phyloP scores from a whole-genome alignment of 2,329 filamentous ascomycete species.

The Trichophyton benhamiae region DNA sequence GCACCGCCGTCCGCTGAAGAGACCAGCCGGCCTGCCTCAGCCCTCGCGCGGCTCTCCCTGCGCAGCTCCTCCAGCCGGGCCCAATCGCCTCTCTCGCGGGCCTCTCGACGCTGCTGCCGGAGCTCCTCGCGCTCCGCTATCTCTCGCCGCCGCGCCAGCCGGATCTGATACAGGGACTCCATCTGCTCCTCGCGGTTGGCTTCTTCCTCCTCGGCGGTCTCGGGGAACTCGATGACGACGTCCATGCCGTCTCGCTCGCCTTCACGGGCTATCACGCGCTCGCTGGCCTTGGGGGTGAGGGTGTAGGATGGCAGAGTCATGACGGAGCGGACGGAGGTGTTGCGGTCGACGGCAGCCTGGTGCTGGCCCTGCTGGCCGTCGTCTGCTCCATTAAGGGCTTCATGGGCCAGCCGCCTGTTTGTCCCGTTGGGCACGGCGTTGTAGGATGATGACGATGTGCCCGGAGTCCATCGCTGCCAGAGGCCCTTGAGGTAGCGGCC shows the following conservation, averaged over 20 bases:
- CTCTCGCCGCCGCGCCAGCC: slow-evolving; percentile 62
- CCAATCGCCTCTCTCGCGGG: slow-evolving; percentile 58
- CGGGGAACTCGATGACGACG: slow-evolving; percentile 72
- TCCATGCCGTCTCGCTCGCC: slow-evolving; percentile 89
- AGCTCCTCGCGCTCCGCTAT: slow-evolving; percentile 65
- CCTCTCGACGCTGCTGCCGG: slow-evolving; percentile 57
- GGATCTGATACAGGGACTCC: slow-evolving; percentile 84
- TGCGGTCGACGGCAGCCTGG: slow-evolving; percentile 51
- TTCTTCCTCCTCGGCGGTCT: slow-evolving; percentile 68
- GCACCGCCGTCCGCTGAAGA: slow-evolving; percentile 7
- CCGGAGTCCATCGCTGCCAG: slow-evolving; percentile 40
- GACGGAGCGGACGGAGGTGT: slow-evolving; percentile 80
- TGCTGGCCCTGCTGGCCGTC: not conserved
- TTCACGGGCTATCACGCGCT: slow-evolving; percentile 74
- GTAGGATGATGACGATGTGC: slow-evolving; percentile 22
- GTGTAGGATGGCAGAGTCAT: slow-evolving; percentile 87
- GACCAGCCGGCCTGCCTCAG: slow-evolving; percentile 22
- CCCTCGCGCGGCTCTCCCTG: slow-evolving; percentile 43
- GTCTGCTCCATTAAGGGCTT: slow-evolving; percentile 2
- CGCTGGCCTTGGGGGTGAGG: slow-evolving; percentile 56
- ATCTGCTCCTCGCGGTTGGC: slow-evolving; percentile 73
- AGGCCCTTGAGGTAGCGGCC: slow-evolving; percentile 39
- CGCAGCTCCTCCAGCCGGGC: slow-evolving; percentile 54
- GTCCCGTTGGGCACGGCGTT: slow-evolving; percentile 26
- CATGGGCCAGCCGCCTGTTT: not conserved